A percentile compares a stretch with the other conserved stretches of the same genome.
phyloP scores from a whole-genome alignment of 2,329 filamentous ascomycete species.

The Penicillium digitatum region DNA sequence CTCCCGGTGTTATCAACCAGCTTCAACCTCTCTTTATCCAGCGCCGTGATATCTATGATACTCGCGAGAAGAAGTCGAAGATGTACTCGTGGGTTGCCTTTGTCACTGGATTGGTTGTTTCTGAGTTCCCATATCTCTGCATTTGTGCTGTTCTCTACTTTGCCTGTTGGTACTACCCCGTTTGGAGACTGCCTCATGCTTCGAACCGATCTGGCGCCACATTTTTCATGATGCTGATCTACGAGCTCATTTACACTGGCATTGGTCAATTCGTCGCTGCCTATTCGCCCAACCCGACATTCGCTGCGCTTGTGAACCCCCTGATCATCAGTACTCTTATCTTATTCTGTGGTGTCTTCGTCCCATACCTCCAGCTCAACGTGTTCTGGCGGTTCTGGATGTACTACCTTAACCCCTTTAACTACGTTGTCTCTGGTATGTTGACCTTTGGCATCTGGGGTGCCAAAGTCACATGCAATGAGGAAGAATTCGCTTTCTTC shows the following conservation, averaged over 20 bases:
- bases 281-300: slow-evolving; percentile 63
- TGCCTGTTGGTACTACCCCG: slow-evolving; percentile 48
- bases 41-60: slow-evolving; percentile 8
- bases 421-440: slow-evolving; percentile 57
- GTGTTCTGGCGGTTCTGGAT: slow-evolving; percentile 67
- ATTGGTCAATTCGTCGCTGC: slow-evolving; percentile 79
- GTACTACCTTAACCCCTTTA: slow-evolving; percentile 60
- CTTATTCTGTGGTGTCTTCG: slow-evolving; percentile 68
- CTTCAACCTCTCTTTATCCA: slow-evolving; percentile 9
- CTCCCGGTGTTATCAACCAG: slow-evolving; percentile 10
- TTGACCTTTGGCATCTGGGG: slow-evolving; percentile 52
- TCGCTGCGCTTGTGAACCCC: slow-evolving; percentile 69
- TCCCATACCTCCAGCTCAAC: slow-evolving; percentile 59
- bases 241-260: slow-evolving; percentile 65
- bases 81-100: slow-evolving; percentile 11
- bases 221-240: slow-evolving; percentile 69
- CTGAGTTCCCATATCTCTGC: slow-evolving; percentile 8
- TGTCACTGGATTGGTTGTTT: slow-evolving; percentile 6
- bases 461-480: slow-evolving; percentile 45
- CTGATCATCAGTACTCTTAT: slow-evolving; percentile 70
- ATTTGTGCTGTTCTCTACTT: slow-evolving; percentile 11
- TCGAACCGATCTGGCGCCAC: slow-evolving; percentile 44
- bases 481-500: slow-evolving; percentile 49
- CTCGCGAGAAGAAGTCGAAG: slow-evolving; percentile 10
- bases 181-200: slow-evolving; percentile 61